Evolutionary conservation across 1,284 basidiomycete species (phyloP), one percentile per base, ranked within the genome.

Genomic region (Ustilago esculenta): DNA sequence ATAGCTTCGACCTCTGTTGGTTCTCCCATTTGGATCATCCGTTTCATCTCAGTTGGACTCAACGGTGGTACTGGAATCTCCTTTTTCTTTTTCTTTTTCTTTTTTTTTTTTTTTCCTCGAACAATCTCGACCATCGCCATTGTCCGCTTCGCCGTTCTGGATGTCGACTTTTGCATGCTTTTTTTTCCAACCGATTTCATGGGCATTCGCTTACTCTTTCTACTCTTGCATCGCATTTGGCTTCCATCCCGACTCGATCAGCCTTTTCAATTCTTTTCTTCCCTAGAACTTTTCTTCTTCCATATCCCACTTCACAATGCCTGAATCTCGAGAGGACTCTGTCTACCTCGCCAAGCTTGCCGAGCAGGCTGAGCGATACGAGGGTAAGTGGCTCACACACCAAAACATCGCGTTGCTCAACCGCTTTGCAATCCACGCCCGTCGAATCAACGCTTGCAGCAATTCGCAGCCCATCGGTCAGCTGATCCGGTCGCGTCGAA

Each of bases 291-390:
- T 55, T 55, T 51, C 21, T 55, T 51, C 21, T 43, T 34, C 55
- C 48, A 60, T 34, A 58, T 47, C 25, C 44, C 18, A 45, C 39
- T 18, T 61, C 57, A 79, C 48, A 47, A 81, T 81, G 79, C 64
- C 78, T 50, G 72, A 72, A 56, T 73, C 72, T 53, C 77, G 79
- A 45, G 79, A 81, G 67, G 79, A 81, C 73, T 79, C 76, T 57
- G 79, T 81, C 58, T 81, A 81, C 75, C 77, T 81, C 35, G 80
- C 80, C 76, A 81, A 81, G 79, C 77, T 81, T 68, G 80, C 80
- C 53, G 80, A 81, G 76, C 80, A 81, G 70, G 80, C 80, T 57
- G 80, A 81, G 75, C 80, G 80, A 44, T 81, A 81, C 70, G 80
- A 81, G 73, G 77, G 77, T 79, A 66, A 76, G 75, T 76, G 24